Evolutionary conservation across 139 green algal species (phyloP), one percentile per base, ranked within the genome.

Genomic region (Chlamydomonas asymmetrica): DNA sequence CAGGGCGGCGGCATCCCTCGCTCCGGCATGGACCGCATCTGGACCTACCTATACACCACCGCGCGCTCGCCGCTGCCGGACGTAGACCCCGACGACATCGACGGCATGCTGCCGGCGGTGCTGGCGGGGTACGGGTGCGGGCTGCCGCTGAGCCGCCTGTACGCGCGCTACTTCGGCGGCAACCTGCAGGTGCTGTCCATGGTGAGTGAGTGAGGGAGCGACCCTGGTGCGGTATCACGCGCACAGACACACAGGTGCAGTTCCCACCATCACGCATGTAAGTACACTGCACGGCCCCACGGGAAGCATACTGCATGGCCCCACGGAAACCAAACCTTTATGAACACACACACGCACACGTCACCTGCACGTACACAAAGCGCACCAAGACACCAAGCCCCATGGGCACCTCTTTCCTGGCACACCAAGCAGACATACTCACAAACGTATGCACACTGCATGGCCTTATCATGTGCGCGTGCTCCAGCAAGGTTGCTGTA

Each of bases 1-100:
- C 93, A 99, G 80, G 96, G 96, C 22, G 96, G 96, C 57, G 96
- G 96, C 76, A 99, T 99, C 81, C 84, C 93, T 0, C 89, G 96
- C 52, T 92, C 76, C 23, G 96, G 93, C 48, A 73, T 99, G 38
- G 84, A 90, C 3, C 82, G 85, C 52, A 99, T 99, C 70, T 99
- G 93, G 93, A 98, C 96, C 56, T 99, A 99, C 87, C 85, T 99
- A 35, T 99, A 99, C 85, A 94, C 85, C 40, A 99, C 96, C 25
- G 96, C 95, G 40, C 23, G 50, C n/a, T 66, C 63, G 39, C 72
- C 62, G 34, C 61, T 78, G 48, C 72, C 62, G 45, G 66, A 85
- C 43, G 64, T 83, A 29, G 69, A 85, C 57, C 60, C 35, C 29
- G 84, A 83, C 45, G 68, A 34, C 52, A 40, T 16, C 41, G 74